Conservation (phyloP, 2,329 filamentous ascomycete species). For the Aspergillus amoenus region DNA sequence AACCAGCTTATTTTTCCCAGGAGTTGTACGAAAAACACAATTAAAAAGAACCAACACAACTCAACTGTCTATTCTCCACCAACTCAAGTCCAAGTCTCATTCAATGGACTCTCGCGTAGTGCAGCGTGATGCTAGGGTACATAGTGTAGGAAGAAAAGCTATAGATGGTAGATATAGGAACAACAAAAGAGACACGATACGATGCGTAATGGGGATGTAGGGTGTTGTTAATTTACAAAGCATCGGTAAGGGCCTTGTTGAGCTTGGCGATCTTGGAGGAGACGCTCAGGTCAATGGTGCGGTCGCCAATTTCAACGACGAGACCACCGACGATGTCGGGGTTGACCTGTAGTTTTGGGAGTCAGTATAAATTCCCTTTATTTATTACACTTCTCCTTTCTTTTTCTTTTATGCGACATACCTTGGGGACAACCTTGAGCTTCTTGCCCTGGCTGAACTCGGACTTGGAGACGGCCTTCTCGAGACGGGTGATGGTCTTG, state of each 20-base stretch:
- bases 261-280: conserved; percentile 93
- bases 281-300: conserved; percentile 96
- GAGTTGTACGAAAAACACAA: background rate
- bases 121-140: conserved; percentile 13
- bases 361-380: background rate
- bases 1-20: background rate
- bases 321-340: conserved; percentile 91
- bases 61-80: conserved; percentile 16
- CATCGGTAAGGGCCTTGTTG: conserved; percentile 98
- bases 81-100: conserved; percentile 14
- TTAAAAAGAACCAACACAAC: conserved; percentile 6
- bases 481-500: conserved; percentile 81
- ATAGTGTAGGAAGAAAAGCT: conserved; percentile 7
- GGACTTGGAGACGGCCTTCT: conserved; percentile 86
- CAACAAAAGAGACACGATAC: conserved; percentile 21
- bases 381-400: background rate
- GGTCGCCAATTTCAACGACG: conserved; percentile 93
- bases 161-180: conserved; percentile 5
- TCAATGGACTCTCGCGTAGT: conserved; percentile 6
- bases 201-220: background rate
- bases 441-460: conserved; percentile 90
- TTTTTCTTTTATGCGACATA: conserved; percentile 42
- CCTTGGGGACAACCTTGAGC: conserved; percentile 93
- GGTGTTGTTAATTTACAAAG: conserved; percentile 71
- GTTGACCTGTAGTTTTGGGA: conserved; percentile 65